Base-by-base conservation (phyloP, 2,329 filamentous ascomycete genomes). In the Apiospora phragmitis region DNA sequence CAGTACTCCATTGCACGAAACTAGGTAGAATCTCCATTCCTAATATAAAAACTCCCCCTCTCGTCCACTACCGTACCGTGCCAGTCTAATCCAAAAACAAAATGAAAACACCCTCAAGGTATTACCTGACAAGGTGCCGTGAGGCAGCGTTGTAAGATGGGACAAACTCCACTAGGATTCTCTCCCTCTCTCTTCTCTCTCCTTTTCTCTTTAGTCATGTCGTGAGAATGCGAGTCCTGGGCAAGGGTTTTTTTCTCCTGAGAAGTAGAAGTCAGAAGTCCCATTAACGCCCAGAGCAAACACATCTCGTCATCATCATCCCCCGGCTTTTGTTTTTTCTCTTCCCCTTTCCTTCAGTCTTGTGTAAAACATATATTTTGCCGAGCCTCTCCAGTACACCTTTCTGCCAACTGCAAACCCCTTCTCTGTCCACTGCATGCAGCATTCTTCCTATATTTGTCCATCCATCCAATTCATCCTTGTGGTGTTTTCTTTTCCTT, bases 131-230 rank as follows among this genome's bases (percentile, higher is more conserved):
- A 71, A 68, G 65, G 32, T 72, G 72, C 72, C 72, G 72, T 68
- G 72, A 73, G 72, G 72, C 72, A 73, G 69, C 71, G 59, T 71
- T 73, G 69, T 73, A 73, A 47, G 68, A 68, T 49, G 65, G 47
- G 47, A 55, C 16, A 41, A 29, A 43, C 29, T 43, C 42, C 69
- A 26, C 43, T 32, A 29, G 38, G 14, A 38, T 18, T 70, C 47
- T 70, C 35, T 29, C 35, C 8, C 45, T 26, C 59, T 35, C 16
- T 21, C 24, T 26, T 21, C 18, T 26, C 38, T 65, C 21, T 32
- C 12, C 38, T 24, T 29, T 12, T 32, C 51, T 62, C 51, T 62
- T 62, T 62, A 18, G 32, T 62, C 55, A 38, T 62, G 24, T 62
- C 55, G 55, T 62, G 55, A 35, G 18, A 35, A 21, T 35, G 51